Evolutionary conservation across 176 grass and related monocot species (phyloP), one percentile per base, ranked within the genome.

Genomic region (Zea luxurians): DNA sequence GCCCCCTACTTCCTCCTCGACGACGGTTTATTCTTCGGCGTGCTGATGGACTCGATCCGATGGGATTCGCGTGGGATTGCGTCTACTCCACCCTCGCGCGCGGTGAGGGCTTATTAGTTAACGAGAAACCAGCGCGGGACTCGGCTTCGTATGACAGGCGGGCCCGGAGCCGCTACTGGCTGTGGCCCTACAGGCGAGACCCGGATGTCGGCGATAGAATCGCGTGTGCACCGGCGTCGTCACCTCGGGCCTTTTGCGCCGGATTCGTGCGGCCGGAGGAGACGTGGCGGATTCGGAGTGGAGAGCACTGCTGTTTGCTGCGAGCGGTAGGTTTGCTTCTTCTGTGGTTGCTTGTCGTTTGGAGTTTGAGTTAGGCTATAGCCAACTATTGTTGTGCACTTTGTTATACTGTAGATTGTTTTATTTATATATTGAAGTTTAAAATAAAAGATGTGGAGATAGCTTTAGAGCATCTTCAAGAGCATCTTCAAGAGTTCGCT

Each of bases 31-130:
- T 70, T 80, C 86, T 47, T 81, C 68, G 36, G 59, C 37, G 48
- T 72, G 74, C 6, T 20, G 61, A 61, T 38, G 45, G 10, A 58
- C 10, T 79, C 54, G 86, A 83, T 67, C 7, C 66, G 78, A 68
- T 49, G 48, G 76, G 76, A 76, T 80, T 84, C 52, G 81, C 76
- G 67, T 41, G 77, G 40, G 77, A 50, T 85, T 85, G 65, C 81
- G 86, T 84, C 82, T 76, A 62, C 77, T 88, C 77, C 77, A 58
- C 77, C 82, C 81, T 63, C 48, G 1, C 66, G 4, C 54, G 53
- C 42, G 20, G 6, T 48, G 21, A 67, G 27, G 48, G 50, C 6
- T 70, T 70, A 36, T 27, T 27, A 71, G 45, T 84, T 81, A 84
- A 88, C 76, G 76, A 84, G 81, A 83, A 80, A 62, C 55, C 16